Conservation (phyloP, 2,329 filamentous ascomycete genomes). For the Chrysoporthe austroafricana region DNA sequence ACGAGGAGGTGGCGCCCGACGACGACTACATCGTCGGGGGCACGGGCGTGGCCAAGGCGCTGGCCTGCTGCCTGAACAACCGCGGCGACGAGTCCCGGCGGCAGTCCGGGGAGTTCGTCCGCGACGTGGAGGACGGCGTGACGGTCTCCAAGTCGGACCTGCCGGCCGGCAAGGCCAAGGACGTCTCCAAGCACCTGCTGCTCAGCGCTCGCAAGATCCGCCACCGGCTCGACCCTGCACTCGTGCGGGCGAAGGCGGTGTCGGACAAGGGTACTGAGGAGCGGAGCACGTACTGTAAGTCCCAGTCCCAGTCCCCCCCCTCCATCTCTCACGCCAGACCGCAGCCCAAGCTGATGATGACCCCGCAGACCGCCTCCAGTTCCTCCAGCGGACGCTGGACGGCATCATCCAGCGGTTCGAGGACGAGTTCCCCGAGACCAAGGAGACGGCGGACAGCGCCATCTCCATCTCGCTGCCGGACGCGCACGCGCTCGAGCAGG, state of each 20-base stretch:
- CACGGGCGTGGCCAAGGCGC: conserved; percentile 90
- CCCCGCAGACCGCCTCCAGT: conserved; percentile 70
- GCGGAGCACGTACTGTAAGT: conserved; percentile 71
- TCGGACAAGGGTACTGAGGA: conserved; percentile 61
- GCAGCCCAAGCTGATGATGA: conserved; percentile 35
- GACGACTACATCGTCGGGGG: conserved; percentile 96
- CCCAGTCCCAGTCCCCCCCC: background rate
- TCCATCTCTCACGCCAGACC: background rate
- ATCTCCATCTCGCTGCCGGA: conserved; percentile 35
- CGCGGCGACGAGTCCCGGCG: conserved; percentile 66
- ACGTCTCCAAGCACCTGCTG: conserved; percentile 91
- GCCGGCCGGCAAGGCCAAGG: conserved; percentile 71
- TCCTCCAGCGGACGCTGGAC: conserved; percentile 85
- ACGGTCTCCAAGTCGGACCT: conserved; percentile 48
- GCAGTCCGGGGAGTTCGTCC: conserved; percentile 56
- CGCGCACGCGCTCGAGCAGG: conserved; percentile 32
- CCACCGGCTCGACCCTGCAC: conserved; percentile 77
- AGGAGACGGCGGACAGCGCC: conserved; percentile 46
- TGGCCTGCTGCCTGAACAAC: conserved; percentile 88
- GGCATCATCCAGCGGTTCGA: conserved; percentile 96
- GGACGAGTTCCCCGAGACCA: conserved; percentile 91
- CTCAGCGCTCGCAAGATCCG: conserved; percentile 88
- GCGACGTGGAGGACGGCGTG: conserved; percentile 56
- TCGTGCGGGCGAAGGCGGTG: conserved; percentile 72
- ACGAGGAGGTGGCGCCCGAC: conserved; percentile 75